phyloP scores from a whole-genome alignment of 805 yeast genomes.

The Starmerella floris region DNA sequence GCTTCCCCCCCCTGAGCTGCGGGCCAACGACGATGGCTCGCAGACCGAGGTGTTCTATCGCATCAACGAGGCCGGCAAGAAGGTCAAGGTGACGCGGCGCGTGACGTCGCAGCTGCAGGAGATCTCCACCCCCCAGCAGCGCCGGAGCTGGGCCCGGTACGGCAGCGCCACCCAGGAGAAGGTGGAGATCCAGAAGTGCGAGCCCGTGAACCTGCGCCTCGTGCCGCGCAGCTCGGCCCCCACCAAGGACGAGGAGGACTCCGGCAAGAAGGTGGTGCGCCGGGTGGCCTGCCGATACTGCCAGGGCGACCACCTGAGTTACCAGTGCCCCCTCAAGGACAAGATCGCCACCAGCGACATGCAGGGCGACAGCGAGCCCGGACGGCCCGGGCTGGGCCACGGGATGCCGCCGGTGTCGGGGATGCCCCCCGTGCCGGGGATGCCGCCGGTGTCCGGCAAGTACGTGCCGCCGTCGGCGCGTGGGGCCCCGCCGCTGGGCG shows the following conservation, averaged over 20 bases:
- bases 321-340: slow-evolving; percentile 91
- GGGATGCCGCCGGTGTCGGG: slow-evolving; percentile 2
- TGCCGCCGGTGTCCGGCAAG: slow-evolving; percentile 24
- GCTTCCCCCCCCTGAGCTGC: slow-evolving; percentile 13
- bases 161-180: slow-evolving; percentile 45
- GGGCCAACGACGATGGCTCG: slow-evolving; percentile 30
- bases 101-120: slow-evolving; percentile 62
- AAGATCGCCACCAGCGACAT: slow-evolving; percentile 30
- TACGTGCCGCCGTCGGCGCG: slow-evolving; percentile 43
- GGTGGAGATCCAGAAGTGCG: slow-evolving; percentile 27
- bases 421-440: not conserved
- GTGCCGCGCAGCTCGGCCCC: slow-evolving; percentile 12
- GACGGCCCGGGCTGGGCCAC: not conserved
- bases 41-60: slow-evolving; percentile 73
- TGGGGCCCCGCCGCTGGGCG: slow-evolving; percentile 22
- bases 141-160: slow-evolving; percentile 78
- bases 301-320: slow-evolving; percentile 85
- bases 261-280: slow-evolving; percentile 35
- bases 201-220: slow-evolving; percentile 13
- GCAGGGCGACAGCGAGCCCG: slow-evolving; percentile 6
- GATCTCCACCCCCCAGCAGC: slow-evolving; percentile 77
- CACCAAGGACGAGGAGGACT: slow-evolving; percentile 37
- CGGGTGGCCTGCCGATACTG: slow-evolving; percentile 67
- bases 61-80: slow-evolving; percentile 56
- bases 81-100: slow-evolving; percentile 75